Base-by-base conservation (phyloP, 176 grass and related monocot species). In the Miscanthus lutarioriparius region DNA sequence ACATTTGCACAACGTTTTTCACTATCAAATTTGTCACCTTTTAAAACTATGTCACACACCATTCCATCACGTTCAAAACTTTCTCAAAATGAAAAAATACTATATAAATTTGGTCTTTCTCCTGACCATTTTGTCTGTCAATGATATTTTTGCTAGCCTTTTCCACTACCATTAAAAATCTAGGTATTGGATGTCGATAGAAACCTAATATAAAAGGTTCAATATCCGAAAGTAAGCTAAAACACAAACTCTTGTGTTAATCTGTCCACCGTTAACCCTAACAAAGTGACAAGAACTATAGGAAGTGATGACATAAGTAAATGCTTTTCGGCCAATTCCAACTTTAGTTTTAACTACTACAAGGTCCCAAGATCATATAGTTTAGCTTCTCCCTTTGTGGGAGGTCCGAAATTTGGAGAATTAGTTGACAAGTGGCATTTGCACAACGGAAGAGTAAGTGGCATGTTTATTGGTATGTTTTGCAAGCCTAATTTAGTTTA, bases 151-250 rank as follows among this genome's bases (percentile, higher is more conserved):
- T 27, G 25, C 13, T 33, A 48, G 73, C n/a, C 28, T 49, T 72
- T 77, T 72, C 54, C 74, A 53, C 11, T 32, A 53, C 5, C 56
- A 3, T 49, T 48, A 72, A 77, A 89, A 89, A 89, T 65, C 36
- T 1, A 14, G 76, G 44, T 17, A n/a, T 54, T 45, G 13, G 54
- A 89, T 27, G 64, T 48, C 33, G 79, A 86, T 44, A 65, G 65
- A 82, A 86, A 82, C 88, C 83, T 72, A 82, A 83, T 54, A 75
- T n/a, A 81, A 71, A 71, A 33, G 6, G 56, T 41, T 11, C 11
- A n/a, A 43, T 25, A 81, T n/a, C n/a, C n/a, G n/a, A n/a, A n/a
- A 62, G n/a, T 41, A 19, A 85, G 58, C 33, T 86, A 82, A 40
- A 49, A 70, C 41, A 56, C 88, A 77, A 54, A 64, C 6, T 11